phyloP scores from a whole-genome alignment of 495 filamentous ascomycete genomes.

The Cenococcum geophilum region DNA sequence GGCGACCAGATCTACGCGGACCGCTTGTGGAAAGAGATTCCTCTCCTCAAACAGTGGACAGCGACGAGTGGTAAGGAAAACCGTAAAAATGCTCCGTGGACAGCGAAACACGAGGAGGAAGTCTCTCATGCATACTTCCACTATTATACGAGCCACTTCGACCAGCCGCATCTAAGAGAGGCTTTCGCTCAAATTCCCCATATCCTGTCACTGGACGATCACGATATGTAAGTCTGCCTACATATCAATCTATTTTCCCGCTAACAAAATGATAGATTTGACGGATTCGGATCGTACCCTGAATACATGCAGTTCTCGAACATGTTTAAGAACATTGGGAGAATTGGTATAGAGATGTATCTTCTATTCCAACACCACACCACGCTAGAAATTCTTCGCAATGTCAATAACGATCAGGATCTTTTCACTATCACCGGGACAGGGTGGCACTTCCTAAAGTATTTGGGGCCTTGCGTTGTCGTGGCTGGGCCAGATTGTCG shows the following conservation, averaged over 20 bases:
- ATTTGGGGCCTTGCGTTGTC: slow-evolving; percentile 82
- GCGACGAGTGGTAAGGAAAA: slow-evolving; percentile 85
- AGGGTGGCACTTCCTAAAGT: slow-evolving; percentile 98
- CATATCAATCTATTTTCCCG: background rate
- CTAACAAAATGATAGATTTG: slow-evolving; percentile 56
- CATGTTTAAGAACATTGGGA: slow-evolving; percentile 96
- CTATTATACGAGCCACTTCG: slow-evolving; percentile 96
- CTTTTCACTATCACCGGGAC: slow-evolving; percentile 95
- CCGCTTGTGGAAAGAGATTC: slow-evolving; percentile 91
- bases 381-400: slow-evolving; percentile 84
- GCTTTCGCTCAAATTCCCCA: slow-evolving; percentile 97
- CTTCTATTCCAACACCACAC: slow-evolving; percentile 99
- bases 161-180: slow-evolving; percentile 87
- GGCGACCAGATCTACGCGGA: slow-evolving; percentile 97
- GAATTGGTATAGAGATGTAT: slow-evolving; percentile 97
- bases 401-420: slow-evolving; percentile 76
- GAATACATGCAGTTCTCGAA: slow-evolving; percentile 97
- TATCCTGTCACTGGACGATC: slow-evolving; percentile 86
- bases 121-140: slow-evolving; percentile 95
- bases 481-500: slow-evolving; percentile 86
- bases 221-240: slow-evolving; percentile 76
- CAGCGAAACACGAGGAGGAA: slow-evolving; percentile 87
- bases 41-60: slow-evolving; percentile 88
- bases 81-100: slow-evolving; percentile 84
- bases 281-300: slow-evolving; percentile 95